Base-by-base conservation (phyloP, 1,284 basidiomycete species). In the Puccinia coronata region DNA sequence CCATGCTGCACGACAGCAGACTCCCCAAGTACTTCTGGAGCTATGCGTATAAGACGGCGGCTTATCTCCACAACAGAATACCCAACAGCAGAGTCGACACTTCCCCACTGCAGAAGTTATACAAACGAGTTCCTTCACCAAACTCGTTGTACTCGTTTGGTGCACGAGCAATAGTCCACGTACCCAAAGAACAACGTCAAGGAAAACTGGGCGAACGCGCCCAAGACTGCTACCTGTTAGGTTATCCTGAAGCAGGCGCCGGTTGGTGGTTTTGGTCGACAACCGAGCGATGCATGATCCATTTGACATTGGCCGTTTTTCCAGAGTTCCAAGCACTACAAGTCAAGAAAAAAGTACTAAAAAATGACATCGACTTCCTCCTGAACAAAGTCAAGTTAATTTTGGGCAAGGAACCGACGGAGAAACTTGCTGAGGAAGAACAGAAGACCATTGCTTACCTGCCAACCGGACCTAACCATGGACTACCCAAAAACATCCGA, bases 51-150 rank as follows among this genome's bases (percentile, higher is more conserved):
- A 12, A 1, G 1, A 28, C 36, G 0, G 74, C 74, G 1, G 23
- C 74, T 1, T 31, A 77, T 9, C 28, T 77, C 14, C 74, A 77
- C 41, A 77, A 77, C 36, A 4, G 59, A 1, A 47, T 77, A 0
- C 41, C 74, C 1, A 77, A 77, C n/a, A 6, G 28, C 1, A 65
- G 41, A 0, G 74, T 16, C 0, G 14, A 36, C 14, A 36, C n/a
- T 12, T 49, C 59, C 1, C 74, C 74, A 8, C 1, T 43, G 0
- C 39, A 77, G 31, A 9, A 28, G 11, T 14, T 77, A 2, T 77
- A 63, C 49, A 47, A 36, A 0, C 2, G n/a, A 4, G 39, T 67
- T 2, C 74, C 74, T 49, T 0, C 3, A n/a, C 12, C 55, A 3
- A 25, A 47, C 23, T 28, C 39, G 9, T 20, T 77, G 0, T 43